These are phyloP conservation scores for Neurospora cerealis DNA, from an alignment of 495 filamentous ascomycete species.

Conservation along the genomic window DNA sequence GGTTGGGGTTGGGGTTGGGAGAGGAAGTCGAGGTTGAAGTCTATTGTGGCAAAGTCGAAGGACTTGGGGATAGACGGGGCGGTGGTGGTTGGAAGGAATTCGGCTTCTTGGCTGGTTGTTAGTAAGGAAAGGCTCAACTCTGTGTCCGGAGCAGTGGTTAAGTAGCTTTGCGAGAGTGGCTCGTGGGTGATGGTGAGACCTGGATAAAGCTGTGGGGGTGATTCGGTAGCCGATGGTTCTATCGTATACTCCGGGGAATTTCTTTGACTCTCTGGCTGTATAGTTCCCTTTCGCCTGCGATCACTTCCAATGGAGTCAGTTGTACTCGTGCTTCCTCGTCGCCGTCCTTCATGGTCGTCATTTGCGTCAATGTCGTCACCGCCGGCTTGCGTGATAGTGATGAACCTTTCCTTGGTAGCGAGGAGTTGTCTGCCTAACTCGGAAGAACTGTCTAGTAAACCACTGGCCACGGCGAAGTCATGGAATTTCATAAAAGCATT, in stretches of 20 bases:
- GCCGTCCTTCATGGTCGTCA: neutral
- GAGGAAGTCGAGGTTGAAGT: slow-evolving; percentile 7
- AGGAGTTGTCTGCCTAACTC: slow-evolving; percentile 40
- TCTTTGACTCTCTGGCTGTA: neutral
- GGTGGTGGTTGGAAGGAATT: neutral
- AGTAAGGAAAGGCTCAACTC: neutral
- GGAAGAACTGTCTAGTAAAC: slow-evolving; percentile 40
- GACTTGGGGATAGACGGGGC: slow-evolving; percentile 18
- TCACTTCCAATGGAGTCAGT: neutral
- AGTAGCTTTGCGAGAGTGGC: slow-evolving; percentile 2
- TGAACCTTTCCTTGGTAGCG: slow-evolving; percentile 33
- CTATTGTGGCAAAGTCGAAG: slow-evolving; percentile 23
- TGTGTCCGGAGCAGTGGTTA: neutral
- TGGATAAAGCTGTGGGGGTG: slow-evolving; percentile 4
- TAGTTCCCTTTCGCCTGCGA: neutral
- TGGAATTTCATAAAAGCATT: slow-evolving; percentile 61
- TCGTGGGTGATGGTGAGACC: slow-evolving; percentile 24
- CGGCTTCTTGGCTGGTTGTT: neutral
- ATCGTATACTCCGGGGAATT: neutral
- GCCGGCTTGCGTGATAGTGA: slow-evolving; percentile 28
- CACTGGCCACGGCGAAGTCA: slow-evolving; percentile 43
- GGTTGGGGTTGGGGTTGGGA: neutral
- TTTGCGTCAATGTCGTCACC: neutral
- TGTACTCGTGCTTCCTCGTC: neutral
- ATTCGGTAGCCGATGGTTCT: neutral